Evolutionary conservation across 2,329 filamentous ascomycete species (phyloP).

Genomic region (Aspergillus eucalypticola): DNA sequence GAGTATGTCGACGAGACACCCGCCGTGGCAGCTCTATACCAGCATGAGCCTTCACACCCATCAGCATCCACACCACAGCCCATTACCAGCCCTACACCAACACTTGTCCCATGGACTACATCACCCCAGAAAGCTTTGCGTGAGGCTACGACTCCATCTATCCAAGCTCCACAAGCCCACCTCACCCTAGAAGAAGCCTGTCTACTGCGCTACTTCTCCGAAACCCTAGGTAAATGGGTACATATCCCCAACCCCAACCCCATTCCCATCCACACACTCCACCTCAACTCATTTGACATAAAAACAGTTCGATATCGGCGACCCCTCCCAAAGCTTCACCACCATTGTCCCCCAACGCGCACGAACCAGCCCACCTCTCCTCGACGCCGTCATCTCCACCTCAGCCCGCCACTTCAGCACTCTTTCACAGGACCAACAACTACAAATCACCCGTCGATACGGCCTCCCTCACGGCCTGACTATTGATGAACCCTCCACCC

Average conservation of each 20-base stretch:
- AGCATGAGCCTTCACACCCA: not conserved
- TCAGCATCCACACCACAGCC: not conserved
- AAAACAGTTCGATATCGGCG: conserved; percentile 42
- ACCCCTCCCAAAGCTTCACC: conserved; percentile 41
- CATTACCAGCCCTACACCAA: not conserved
- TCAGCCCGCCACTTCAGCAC: conserved; percentile 39
- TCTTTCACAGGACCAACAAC: conserved; percentile 12
- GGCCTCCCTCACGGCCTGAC: conserved; percentile 20
- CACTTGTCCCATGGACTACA: not conserved
- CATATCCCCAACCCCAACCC: not conserved
- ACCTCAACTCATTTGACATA: too few relatives aligned
- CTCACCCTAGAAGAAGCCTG: conserved; percentile 19
- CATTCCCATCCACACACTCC: too few relatives aligned
- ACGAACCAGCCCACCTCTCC: conserved; percentile 40
- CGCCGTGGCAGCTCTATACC: conserved; percentile 6
- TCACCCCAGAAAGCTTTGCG: too few relatives aligned
- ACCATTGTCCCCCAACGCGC: conserved; percentile 44
- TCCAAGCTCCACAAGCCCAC: too few relatives aligned
- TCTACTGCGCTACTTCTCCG: conserved; percentile 21
- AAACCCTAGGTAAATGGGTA: conserved; percentile 23
- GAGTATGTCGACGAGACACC: conserved; percentile 16
- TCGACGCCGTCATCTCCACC: conserved; percentile 38
- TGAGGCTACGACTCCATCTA: too few relatives aligned
- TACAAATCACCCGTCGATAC: conserved; percentile 7
- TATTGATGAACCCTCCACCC: conserved; percentile 32